Conservation (phyloP, 1,284 basidiomycete genomes). For the Marasmius oreades region DNA sequence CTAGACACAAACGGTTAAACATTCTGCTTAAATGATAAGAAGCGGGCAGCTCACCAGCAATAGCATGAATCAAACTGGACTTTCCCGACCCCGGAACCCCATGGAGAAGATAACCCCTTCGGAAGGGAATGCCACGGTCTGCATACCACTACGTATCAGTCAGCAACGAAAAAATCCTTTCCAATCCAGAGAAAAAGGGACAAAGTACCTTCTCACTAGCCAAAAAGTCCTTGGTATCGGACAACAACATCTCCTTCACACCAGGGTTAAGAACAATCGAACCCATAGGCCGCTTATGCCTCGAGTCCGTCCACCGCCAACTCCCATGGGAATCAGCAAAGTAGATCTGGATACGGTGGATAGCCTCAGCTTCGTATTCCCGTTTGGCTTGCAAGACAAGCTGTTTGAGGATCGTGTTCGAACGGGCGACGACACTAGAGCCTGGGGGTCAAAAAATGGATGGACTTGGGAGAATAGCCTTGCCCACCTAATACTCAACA, state of each 20-base stretch:
- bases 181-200: too few species aligned
- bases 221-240: constrained; percentile 78
- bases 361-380: constrained; percentile 78
- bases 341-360: constrained; percentile 81
- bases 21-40: constrained; percentile 65
- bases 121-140: constrained; percentile 75
- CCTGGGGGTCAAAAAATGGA: background rate
- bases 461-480: background rate
- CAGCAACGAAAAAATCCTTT: too few species aligned
- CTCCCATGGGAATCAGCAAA: constrained; percentile 83
- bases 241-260: constrained; percentile 79
- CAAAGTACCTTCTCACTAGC: constrained; percentile 64
- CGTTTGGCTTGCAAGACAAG: constrained; percentile 84
- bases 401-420: constrained; percentile 77
- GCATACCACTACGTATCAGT: constrained; percentile 57
- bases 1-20: constrained; percentile 18
- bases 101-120: constrained; percentile 79
- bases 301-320: constrained; percentile 80
- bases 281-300: constrained; percentile 76
- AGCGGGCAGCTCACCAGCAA: constrained; percentile 73
- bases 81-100: constrained; percentile 82
- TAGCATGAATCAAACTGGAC: constrained; percentile 78
- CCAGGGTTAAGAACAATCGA: constrained; percentile 79
- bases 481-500: constrained; percentile 66
- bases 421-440: constrained; percentile 70